Base-by-base conservation (phyloP, 139 green algal genomes). In the Volvox africanus region DNA sequence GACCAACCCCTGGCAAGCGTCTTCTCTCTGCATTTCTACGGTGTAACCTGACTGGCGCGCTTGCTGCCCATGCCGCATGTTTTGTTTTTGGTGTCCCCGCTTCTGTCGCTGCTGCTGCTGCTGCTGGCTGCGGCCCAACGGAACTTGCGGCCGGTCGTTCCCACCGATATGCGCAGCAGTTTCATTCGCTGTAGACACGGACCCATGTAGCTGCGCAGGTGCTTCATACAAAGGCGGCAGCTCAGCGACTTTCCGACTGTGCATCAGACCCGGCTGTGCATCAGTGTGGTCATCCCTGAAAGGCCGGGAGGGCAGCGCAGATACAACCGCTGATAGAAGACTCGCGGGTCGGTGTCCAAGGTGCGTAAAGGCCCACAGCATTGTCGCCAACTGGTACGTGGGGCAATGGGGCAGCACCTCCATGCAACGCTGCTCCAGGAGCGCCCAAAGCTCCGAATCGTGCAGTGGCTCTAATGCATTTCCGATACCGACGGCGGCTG, bases 301-400 rank as follows among this genome's bases (percentile, higher is more conserved):
- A 55, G 44, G 44, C 44, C 44, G 44, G 44, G 44, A 55, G 9
- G 78, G n/a, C 81, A 87, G 61, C 6, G 30, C 61, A 16, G 21
- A n/a, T 21, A 19, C 30, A 1, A 87, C 81, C 61, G 81, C 81
- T 1, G 81, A 61, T 62, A 61, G 30, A 6, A 87, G 55, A 33
- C 30, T 20, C 61, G 17, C 32, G 3, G 81, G 30, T 30, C 2
- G n/a, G 61, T 77, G 81, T 2, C 18, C 61, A 32, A 77, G 61
- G 61, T 77, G 81, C 9, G 81, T 62, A 19, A 76, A 87, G 30
- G 17, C 61, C 81, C 81, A 87, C 81, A 87, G 17, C 81, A 77
- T 61, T 32, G 81, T 87, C 26, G 61, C 81, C 81, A 87, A 2
- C 81, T 87, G 81, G 81, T 87, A 77, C 2, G 81, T 32, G 32